Base-by-base conservation (phyloP, 768 basidiomycete genomes). In the Kwoniella europaea region DNA sequence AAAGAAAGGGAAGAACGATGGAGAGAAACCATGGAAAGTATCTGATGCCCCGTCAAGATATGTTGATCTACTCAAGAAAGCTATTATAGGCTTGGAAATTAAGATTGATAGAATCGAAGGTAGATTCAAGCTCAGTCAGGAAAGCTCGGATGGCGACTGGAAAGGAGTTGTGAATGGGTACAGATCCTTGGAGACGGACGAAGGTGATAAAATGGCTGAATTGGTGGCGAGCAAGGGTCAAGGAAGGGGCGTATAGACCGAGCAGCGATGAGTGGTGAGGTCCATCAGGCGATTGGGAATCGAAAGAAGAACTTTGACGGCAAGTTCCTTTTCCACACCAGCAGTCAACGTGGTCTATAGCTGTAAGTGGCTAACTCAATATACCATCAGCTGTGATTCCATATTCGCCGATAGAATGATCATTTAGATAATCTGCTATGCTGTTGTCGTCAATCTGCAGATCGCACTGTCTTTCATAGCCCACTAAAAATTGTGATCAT, bases 61-160 rank as follows among this genome's bases (percentile, higher is more conserved):
- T 67, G 68, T 82, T 29, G 72, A 77, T 20, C n/a, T 76, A 27
- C 64, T 82, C 22, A 82, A 81, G 62, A 80, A 79, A 63, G 81
- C 71, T 12, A 81, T 84, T 46, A 66, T 82, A 4, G 83, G 83
- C 2, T 53, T 84, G 7, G 83, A 84, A 72, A 78, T 84, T 20
- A 54, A 63, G 35, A 76, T 84, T 12, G 72, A 68, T 15, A 62
- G 81, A 62, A 75, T 82, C 5, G 83, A 83, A 57, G 83, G 82
- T 3, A 65, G 80, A 59, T 83, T 76, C 71, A 83, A 84, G 72
- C 65, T 82, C 63, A 72, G 71, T 41, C 82, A 83, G 67, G 83
- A 84, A 63, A 64, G 44, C 27, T 43, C 46, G 13, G 69, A 71
- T 52, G 83, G 73, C 12, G 83, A 84, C 72, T 79, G 82, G 76